Conservation (phyloP, 805 yeast species). For the Sungouiozyma ichnusensis region DNA sequence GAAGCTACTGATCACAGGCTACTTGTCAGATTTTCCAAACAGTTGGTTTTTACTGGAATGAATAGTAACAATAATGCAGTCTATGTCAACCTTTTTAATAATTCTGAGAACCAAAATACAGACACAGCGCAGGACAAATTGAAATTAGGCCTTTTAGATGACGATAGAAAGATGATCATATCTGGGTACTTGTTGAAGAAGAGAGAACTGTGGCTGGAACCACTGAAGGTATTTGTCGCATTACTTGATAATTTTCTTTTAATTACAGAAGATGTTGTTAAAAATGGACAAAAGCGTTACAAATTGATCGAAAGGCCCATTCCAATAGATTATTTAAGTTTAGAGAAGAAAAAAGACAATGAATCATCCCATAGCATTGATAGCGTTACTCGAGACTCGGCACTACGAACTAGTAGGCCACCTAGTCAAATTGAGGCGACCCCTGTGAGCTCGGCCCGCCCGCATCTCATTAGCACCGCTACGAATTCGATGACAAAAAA, state of each 20-base stretch:
- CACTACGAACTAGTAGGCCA: neutral
- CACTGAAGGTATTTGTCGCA: slow-evolving; percentile 41
- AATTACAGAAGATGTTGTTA: slow-evolving; percentile 46
- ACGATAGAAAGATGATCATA: slow-evolving; percentile 44
- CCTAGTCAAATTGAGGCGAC: slow-evolving; percentile 6
- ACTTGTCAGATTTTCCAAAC: slow-evolving; percentile 39
- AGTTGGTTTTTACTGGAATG: slow-evolving; percentile 17
- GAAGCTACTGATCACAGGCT: slow-evolving; percentile 49
- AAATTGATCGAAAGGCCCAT: slow-evolving; percentile 49
- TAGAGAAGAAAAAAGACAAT: slow-evolving; percentile 34
- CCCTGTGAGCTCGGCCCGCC: slow-evolving; percentile 15
- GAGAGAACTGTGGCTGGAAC: slow-evolving; percentile 54
- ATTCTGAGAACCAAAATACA: neutral
- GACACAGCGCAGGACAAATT: slow-evolving; percentile 15
- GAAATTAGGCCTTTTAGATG: slow-evolving; percentile 41
- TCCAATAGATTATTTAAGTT: slow-evolving; percentile 46
- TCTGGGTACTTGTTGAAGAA: slow-evolving; percentile 51
- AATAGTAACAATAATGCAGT: slow-evolving; percentile 19
- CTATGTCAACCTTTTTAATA: slow-evolving; percentile 14
- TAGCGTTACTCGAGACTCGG: slow-evolving; percentile 6
- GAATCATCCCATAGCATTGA: slow-evolving; percentile 7
- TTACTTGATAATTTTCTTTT: slow-evolving; percentile 62
- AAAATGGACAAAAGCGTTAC: slow-evolving; percentile 27
- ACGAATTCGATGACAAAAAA: slow-evolving; percentile 12
- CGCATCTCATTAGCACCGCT: slow-evolving; percentile 16